Evolutionary conservation across 257 asterid genomes (phyloP), one percentile per base, ranked within the genome.

Genomic region (Penstemon newberryi): DNA sequence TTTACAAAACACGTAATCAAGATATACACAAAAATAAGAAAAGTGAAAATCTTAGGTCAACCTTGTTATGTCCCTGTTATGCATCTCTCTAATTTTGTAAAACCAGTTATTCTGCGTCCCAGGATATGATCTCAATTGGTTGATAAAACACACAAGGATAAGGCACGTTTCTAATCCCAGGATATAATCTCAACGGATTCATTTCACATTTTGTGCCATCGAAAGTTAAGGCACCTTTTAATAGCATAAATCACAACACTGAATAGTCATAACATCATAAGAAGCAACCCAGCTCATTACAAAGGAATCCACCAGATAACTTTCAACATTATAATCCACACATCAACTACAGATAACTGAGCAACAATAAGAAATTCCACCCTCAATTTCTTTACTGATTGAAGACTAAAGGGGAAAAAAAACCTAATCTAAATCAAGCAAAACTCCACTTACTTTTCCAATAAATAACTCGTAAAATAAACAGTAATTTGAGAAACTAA

Each of bases 271-370:
- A 25, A 25, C 33, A 25, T 25, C 33, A 25, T 25, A 25, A 25
- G 33, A 25, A 25, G 33, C 33, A 2, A 25, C 41, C 63, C 45
- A 57, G 18, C 18, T 33, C n/a, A 11, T 42, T 12, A 57, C 19
- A 37, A 63, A 10, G 18, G 33, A 25, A 25, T 25, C 33, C 33
- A 25, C 33, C 33, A 25, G 33, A 25, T 25, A 25, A 25, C 33
- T 25, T 25, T 25, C 42, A 57, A 37, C 8, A 7, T 3, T 33
- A 69, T 56, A 66, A 47, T 41, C 12, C 55, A 51, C 47, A 18
- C 45, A 67, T 19, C 44, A 55, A 45, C 66, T 66, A 53, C 53
- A 53, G 52, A 53, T 53, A 62, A 15, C 8, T 18, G 54, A 43
- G 8, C 3, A 18, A 43, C 9, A 2, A 64, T 12, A 54, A 8